Base-by-base conservation (phyloP, 148 eudicot genomes). In the Heliosperma pusillum region DNA sequence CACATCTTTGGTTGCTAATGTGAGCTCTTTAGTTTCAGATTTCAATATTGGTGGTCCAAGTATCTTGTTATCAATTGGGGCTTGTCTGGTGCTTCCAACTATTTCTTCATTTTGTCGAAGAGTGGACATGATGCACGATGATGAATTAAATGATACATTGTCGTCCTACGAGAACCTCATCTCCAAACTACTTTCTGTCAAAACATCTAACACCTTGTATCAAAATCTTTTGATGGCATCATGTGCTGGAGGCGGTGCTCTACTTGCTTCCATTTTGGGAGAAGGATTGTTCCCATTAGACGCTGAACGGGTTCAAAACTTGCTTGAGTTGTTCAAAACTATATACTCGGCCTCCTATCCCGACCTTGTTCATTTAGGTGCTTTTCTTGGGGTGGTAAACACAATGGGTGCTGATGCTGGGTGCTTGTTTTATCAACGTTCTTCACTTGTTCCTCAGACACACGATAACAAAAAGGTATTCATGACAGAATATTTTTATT, bases 331-430 rank as follows among this genome's bases (percentile, higher is more conserved):
- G 36, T 89, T 83, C 71, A 86, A 85, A 84, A 79, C 79, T 77
- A 75, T 79, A 67, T 96, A 92, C 83, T 77, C 93, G 20, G 76
- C 76, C 79, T 75, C 89, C 61, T 82, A 90, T 62, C 92, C 90
- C 72, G 93, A 87, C 62, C 80, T 89, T 71, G 74, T 88, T 66
- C 92, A 90, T 83, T 83, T 96, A 29, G 97, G 97, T 87, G 99
- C 93, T 12, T 87, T 90, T 89, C 85, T 96, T 75, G 99, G 97
- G 79, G 84, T 89, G 73, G 86, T 92, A 40, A 96, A 90, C 85
- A 85, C 90, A 70, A 79, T 96, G 84, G 99, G 99, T 68, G 97
- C 92, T 73, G 87, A 92, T 79, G 92, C 91, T 44, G 99, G 94
- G 61, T 83, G 72, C 26, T 53, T 80, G 69, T 7, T 79, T 78